Evolutionary conservation across 257 asterid species (phyloP), one percentile per base, ranked within the genome.

Genomic region (Solanum tarapatanum): DNA sequence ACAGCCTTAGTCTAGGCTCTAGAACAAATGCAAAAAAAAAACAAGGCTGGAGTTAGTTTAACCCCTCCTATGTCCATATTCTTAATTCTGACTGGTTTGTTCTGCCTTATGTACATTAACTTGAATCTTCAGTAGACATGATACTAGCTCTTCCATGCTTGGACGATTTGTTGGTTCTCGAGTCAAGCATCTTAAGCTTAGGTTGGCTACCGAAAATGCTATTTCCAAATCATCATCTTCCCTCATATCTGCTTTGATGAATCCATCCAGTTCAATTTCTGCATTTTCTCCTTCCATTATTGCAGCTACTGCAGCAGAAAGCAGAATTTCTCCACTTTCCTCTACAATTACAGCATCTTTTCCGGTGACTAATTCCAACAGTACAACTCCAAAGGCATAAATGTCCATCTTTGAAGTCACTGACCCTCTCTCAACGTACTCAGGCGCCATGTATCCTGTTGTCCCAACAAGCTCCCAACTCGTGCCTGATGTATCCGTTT

Each of bases 311-410:
- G 84, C 87, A 33, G 88, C 88, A 23, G 93, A 80, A 83, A 89
- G 93, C 66, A 94, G 87, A 28, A 64, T 86, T 35, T 90, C 92
- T 66, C 75, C 41, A 4, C 94, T 92, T 66, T 87, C 92, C 66
- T 88, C 85, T 69, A 84, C 75, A 30, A 82, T 77, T 66, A 87
- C 90, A 11, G 93, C 89, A 37, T 73, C 28, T 87, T 92, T 90
- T 14, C 93, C 91, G 1, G 94, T 89, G n/a, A 89, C 84, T 86
- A 94, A 84, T 88, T 92, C 97, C 91, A 92, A 80, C 88, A 94
- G 62, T n/a, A 92, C 76, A 35, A 91, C 91, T 58, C 98, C 96
- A 64, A 91, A 92, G 60, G 93, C 95, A 48, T 89, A 94, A 1
- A 93, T 91, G 66, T 93, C 97, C 32, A 88, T 90, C 86, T 92